Evolutionary conservation across 441 rosid genomes (phyloP), one percentile per base, ranked within the genome.

Genomic region (Cnidoscolus chayamansa): DNA sequence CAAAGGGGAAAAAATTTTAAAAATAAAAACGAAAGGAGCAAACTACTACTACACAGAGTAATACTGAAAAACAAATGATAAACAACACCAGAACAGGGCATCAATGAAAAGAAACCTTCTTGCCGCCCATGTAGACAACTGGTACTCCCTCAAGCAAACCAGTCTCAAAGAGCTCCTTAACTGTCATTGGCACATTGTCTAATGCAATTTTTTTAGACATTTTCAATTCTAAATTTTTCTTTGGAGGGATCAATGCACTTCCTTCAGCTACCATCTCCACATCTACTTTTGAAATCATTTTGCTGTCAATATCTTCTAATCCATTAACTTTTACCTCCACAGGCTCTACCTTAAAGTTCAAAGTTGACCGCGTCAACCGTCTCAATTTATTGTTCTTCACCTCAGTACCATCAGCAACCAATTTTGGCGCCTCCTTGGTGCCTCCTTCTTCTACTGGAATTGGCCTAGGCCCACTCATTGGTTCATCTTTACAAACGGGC

Each of bases 141-240:
- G 96, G 76, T 20, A 93, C 85, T 67, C 97, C 98, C 47, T 95
- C 97, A 9, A 95, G 97, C 85, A 95, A 81, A 76, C 98, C 94
- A 63, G 99, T 95, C 79, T 93, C 99, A 49, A 95, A 93, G 67
- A 95, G 91, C 82, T 95, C 98, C 71, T 84, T 95, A 65, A 95
- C 99, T 19, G 99, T 95, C 81, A 67, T 74, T 19, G 97, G 97
- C 70, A 91, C 86, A 86, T 81, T 88, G 61, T 48, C 75, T 72
- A 86, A 69, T 3, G 83, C 70, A 74, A 85, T 81, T 83, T 80
- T 84, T 74, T 85, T 89, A 0, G 88, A 82, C 87, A 85, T 86
- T 81, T 83, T 79, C 78, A 84, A 75, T 83, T 88, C 84, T 65
- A 83, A 75, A 71, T 85, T 84, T 79, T 74, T 87, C 84, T 79